Evolutionary conservation across 495 filamentous ascomycete genomes (phyloP).

Genomic region (Xylaria intraflava): DNA sequence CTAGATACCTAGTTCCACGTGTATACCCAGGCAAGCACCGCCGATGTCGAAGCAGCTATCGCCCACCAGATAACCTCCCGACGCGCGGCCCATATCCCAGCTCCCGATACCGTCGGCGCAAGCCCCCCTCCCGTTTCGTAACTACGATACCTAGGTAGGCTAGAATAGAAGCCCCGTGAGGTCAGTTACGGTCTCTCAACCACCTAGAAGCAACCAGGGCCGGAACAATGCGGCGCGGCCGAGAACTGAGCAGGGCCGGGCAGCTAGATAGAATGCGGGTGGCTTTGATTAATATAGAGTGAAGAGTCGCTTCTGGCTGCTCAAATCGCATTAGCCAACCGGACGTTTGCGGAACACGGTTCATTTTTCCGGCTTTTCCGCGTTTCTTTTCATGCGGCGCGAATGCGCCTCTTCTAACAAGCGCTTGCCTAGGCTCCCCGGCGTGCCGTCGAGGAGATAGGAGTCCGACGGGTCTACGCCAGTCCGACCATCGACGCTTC

Average conservation of each 20-base stretch:
- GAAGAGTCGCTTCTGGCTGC: background rate
- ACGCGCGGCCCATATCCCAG: too few relatives aligned
- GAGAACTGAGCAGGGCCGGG: background rate
- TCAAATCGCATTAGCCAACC: background rate
- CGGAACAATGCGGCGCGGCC: background rate
- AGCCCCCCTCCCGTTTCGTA: background rate
- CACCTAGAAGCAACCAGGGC: background rate
- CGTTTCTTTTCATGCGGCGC: conserved; percentile 14
- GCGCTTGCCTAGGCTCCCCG: conserved; percentile 38
- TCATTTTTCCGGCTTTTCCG: conserved; percentile 8
- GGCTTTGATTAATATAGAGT: background rate
- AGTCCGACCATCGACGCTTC: conserved; percentile 37
- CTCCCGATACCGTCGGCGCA: too few relatives aligned
- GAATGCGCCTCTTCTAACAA: conserved; percentile 36
- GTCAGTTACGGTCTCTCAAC: background rate
- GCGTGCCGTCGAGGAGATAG: conserved; percentile 29
- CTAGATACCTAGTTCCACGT: too few relatives aligned
- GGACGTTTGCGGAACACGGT: background rate
- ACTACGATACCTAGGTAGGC: background rate
- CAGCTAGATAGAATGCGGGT: background rate
- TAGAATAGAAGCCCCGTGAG: background rate
- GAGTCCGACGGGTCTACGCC: conserved; percentile 35
- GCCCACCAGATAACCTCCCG: too few relatives aligned
- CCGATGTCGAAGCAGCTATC: too few relatives aligned
- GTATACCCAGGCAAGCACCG: too few relatives aligned